These are phyloP conservation scores for Aegilops sharonensis DNA, from an alignment of 176 grass and related monocot species.

Conservation along the genomic window DNA sequence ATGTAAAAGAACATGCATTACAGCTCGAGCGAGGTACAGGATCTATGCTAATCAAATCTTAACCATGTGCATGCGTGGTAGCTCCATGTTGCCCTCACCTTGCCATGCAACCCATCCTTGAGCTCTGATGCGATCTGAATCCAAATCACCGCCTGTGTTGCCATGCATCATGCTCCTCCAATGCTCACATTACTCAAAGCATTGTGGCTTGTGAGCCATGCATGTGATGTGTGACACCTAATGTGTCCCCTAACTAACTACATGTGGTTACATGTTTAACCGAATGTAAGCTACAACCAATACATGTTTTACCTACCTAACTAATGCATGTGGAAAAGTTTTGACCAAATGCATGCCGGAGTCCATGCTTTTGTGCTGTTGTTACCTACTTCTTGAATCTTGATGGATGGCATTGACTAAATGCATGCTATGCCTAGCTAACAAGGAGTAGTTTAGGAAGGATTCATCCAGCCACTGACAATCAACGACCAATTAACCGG, in stretches of 20 bases:
- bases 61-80: conserved; percentile 36
- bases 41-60: conserved; percentile 57
- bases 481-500: background rate
- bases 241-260: conserved; percentile 50
- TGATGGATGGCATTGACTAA: conserved; percentile 21
- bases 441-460: conserved; percentile 1
- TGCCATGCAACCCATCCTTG: background rate
- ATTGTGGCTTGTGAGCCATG: conserved; percentile 48
- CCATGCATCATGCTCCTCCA: conserved; percentile 53
- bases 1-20: conserved; percentile 87
- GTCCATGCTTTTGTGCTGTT: conserved; percentile 15
- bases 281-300: background rate
- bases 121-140: conserved; percentile 76
- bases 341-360: background rate
- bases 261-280: conserved; percentile 53
- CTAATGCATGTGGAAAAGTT: background rate
- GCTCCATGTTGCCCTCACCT: conserved; percentile 45
- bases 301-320: background rate
- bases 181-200: conserved; percentile 32
- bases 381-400: background rate
- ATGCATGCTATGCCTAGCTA: conserved; percentile 13
- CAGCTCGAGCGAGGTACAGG: conserved; percentile 54
- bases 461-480: background rate
- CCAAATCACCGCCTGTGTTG: conserved; percentile 43
- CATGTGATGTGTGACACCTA: conserved; percentile 49